Evolutionary conservation across 1,284 basidiomycete species (phyloP), one percentile per base, ranked within the genome.

Genomic region (Amylostereum chailletii): DNA sequence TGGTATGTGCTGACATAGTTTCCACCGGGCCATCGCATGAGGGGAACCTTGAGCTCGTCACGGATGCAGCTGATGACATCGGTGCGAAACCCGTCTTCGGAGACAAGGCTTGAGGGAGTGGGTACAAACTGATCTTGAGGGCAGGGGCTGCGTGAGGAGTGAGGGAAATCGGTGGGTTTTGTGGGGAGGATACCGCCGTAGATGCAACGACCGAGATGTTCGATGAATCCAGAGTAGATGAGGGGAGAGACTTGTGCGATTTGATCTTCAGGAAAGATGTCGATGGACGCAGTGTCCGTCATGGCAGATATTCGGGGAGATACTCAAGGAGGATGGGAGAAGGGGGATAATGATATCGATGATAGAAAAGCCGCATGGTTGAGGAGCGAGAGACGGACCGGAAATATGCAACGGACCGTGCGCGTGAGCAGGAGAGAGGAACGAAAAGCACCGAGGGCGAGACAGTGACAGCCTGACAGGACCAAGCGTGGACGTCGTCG

Each of bases 1-100:
- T 77, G 74, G 61, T 83, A 84, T 55, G 79, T 79, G 57, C 75
- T 78, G n/a, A 75, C 72, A 51, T 69, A 77, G 60, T 75, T 73
- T 46, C 76, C 77, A 34, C 80, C 81, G 0, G 81, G 81, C 70
- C 80, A 83, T 42, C 81, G 62, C 41, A 82, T 69, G 53, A 83
- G 63, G 1, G 79, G 79, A n/a, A 78, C 67, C 37, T 72, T 67
- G 39, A 83, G 65, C 46, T 77, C 73, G 55, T 71, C 75, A 8
- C 64, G 61, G 48, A 83, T 58, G 7, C 71, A 67, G 27, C 71
- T 66, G 53, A 79, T 64, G 2, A 83, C 80, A 56, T 85, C 82
- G 50, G 69, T 72, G 27, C 82, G 66, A 62, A 75, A 81, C 1
- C 78, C 80, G 43, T 62, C 55, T 5, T 51, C 48, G 2, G 61